Conservation (phyloP, 805 yeast species). For the Saccharomycopsis vini region DNA sequence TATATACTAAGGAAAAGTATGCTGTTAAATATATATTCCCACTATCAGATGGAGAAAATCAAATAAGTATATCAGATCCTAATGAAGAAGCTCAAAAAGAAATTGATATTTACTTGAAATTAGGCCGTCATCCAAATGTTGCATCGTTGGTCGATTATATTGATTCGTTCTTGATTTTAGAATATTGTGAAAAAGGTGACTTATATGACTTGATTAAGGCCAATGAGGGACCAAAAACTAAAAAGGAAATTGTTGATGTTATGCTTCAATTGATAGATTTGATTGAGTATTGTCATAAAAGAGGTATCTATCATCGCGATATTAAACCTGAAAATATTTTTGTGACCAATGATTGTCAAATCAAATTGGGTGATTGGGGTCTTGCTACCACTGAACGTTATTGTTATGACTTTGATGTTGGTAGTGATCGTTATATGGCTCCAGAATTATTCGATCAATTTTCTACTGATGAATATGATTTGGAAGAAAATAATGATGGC, state of each 20-base stretch:
- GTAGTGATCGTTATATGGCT: constrained; percentile 84
- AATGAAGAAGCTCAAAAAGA: constrained; percentile 36
- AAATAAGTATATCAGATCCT: too few relatives aligned
- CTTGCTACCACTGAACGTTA: constrained; percentile 76
- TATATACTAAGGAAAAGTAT: constrained; percentile 41
- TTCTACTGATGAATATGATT: constrained; percentile 17
- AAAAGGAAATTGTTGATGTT: constrained; percentile 79
- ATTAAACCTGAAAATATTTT: constrained; percentile 81
- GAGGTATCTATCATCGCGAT: constrained; percentile 87
- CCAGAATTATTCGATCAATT: constrained; percentile 64
- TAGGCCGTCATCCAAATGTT: constrained; percentile 67
- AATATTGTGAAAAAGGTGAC: constrained; percentile 77
- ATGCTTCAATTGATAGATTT: constrained; percentile 79
- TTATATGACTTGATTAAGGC: constrained; percentile 65
- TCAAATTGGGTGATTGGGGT: constrained; percentile 86
- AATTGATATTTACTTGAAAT: constrained; percentile 60
- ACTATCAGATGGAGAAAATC: constrained; percentile 36
- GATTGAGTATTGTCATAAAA: constrained; percentile 76
- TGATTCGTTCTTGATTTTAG: constrained; percentile 77
- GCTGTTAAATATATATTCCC: constrained; percentile 83
- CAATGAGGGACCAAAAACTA: constrained; percentile 66
- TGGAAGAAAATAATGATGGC: constrained; percentile 21
- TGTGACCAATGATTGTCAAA: constrained; percentile 57
- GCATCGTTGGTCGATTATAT: constrained; percentile 67
- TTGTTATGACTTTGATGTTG: constrained; percentile 75